These are phyloP conservation scores for Hypoxylon sp. DNA, from an alignment of 2,329 filamentous ascomycete species.

Conservation along the genomic window DNA sequence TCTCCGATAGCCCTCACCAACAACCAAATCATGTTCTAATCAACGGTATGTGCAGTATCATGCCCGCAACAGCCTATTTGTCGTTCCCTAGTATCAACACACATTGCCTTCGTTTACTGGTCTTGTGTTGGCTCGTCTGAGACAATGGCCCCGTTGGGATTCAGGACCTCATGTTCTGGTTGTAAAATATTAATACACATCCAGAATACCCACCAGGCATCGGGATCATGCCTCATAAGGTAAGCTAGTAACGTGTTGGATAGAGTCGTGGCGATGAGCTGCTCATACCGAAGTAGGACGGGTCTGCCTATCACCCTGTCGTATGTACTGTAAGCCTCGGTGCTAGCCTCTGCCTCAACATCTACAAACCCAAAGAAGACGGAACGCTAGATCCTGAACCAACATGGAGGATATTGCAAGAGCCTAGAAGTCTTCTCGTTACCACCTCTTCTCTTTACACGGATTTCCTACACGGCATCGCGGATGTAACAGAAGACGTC, in stretches of 20 bases:
- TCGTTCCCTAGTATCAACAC: too few relatives aligned
- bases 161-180: conserved; percentile 3
- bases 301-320: conserved; percentile 82
- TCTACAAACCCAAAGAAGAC: conserved; percentile 71
- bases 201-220: conserved; percentile 79
- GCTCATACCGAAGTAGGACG: conserved; percentile 64
- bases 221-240: conserved; percentile 96
- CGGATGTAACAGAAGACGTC: conserved; percentile 70
- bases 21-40: conserved; percentile 90
- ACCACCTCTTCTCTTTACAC: conserved; percentile 75
- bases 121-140: background rate
- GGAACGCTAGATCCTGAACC: conserved; percentile 63
- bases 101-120: too few relatives aligned
- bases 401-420: conserved; percentile 74
- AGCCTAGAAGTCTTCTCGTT: conserved; percentile 81
- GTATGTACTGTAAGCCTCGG: conserved; percentile 93
- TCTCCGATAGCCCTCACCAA: conserved; percentile 73
- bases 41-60: conserved; percentile 62
- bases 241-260: conserved; percentile 36
- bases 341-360: conserved; percentile 77
- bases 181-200: conserved; percentile 22
- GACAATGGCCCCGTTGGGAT: conserved; percentile 7
- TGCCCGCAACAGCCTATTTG: background rate
- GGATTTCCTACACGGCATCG: conserved; percentile 78
- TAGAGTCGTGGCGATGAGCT: conserved; percentile 29